Evolutionary conservation across 202 grass and related monocot genomes (phyloP), one percentile per base, ranked within the genome.

Genomic region (Eragrostis tef): DNA sequence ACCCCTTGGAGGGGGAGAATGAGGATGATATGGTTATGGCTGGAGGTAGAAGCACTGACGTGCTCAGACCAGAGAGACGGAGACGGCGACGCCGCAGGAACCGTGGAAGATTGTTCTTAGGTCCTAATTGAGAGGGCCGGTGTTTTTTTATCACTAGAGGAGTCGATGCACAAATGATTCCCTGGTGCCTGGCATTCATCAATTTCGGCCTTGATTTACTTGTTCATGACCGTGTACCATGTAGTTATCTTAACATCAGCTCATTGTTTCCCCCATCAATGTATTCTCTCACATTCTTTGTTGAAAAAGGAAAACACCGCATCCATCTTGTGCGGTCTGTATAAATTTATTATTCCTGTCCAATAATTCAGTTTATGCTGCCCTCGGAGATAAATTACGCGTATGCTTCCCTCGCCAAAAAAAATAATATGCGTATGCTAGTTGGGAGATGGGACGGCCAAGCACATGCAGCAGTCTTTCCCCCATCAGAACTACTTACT

Each of bases 71-170:
- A 25, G 92, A 98, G 70, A 81, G 96, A 74, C 53, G 77, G 0
- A 54, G 87, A 0, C 82, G 92, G 0, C 82, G 87, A 4, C 88
- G 89, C 17, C 88, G 96, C 34, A 90, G 93, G 81, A 98, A 85
- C 88, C 88, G 83, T 36, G 90, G 78, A 26, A 91, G 93, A 74
- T 81, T 91, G 62, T 88, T 86, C 29, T 86, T 87, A 72, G 87
- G 73, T 75, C 74, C 81, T 78, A 86, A 83, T 80, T 94, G 52
- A 86, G 43, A 80, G 45, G 49, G 49, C 26, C 64, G 72, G 45
- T 69, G 49, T 19, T 39, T 42, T 27, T 83, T 72, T 41, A 65
- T 57, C 56, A 51, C 82, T 39, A 78, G 71, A 86, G 75, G 64
- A 79, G 54, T 39, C 81, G 71, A 70, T 83, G 83, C 82, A 86